Base-by-base conservation (phyloP, 116 monocot genomes). In the Zostera marina region DNA sequence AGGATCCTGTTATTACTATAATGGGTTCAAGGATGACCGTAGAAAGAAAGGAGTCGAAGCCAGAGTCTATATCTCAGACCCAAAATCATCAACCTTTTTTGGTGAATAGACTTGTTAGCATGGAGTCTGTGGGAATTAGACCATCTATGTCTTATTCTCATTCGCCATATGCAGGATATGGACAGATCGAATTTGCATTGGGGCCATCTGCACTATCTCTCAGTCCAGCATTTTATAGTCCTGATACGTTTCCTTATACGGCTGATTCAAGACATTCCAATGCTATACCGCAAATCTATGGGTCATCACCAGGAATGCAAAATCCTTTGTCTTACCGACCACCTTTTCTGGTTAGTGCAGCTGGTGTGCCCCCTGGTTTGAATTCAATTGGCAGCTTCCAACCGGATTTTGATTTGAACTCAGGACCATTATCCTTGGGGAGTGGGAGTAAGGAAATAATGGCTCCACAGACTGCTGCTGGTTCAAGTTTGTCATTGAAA, bases 11-110 rank as follows among this genome's bases (percentile, higher is more conserved):
- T 14, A 57, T 82, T 47, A 75, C 66, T 46, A 72, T 78, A 21
- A 74, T 87, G 88, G 79, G 78, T 19, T 76, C 75, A 8, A 84
- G 61, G 68, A 68, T 90, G 63, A 8, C 68, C 42, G 24, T 64
- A 25, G 77, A 74, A 4, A 73, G 56, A 60, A 81, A 62, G 47
- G 20, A 20, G 20, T 21, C 20, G 20, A 51, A 20, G 8, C 49
- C 8, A 13, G 76, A 81, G 9, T 51, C 45, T 51, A 9, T 17
- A 22, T 60, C 59, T 45, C 72, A 63, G 15, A 10, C 14, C 39
- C 72, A 63, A 13, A 10, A 11, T 42, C 72, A 69, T 14, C 72
- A 58, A 23, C 51, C 61, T 41, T 66, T 76, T 53, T 32, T 47
- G 6, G 61, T 19, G 15, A 68, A 59, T 63, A 66, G 71, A n/a